Percentiles rank a stretch among this genome's conserved stretches.
Conservation (phyloP, 2,329 filamentous ascomycete genomes). For the Tympanopsis confertula region DNA sequence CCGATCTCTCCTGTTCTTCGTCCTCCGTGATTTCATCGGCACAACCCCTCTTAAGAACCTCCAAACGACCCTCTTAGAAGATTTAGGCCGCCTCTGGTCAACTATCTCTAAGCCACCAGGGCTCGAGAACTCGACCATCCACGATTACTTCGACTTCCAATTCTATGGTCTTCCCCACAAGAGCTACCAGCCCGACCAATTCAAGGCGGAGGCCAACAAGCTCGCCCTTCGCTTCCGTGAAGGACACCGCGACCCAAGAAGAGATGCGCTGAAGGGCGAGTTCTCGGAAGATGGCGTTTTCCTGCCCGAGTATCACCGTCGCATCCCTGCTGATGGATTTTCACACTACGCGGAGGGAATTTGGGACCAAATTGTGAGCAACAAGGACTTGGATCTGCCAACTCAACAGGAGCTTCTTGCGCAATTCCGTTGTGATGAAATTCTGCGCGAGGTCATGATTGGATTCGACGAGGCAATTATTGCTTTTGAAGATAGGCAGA, state of each 20-base stretch:
- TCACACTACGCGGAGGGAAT: conserved; percentile 85
- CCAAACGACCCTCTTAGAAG: conserved; percentile 78
- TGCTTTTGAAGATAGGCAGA: conserved; percentile 79
- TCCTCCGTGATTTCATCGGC: conserved; percentile 93
- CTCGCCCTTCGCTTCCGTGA: conserved; percentile 63
- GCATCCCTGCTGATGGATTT: conserved; percentile 95
- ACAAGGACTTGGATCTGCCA: conserved; percentile 92
- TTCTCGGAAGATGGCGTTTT: conserved; percentile 72
- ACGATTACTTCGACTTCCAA: conserved; percentile 97
- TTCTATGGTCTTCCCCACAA: conserved; percentile 95
- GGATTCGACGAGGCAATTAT: conserved; percentile 71
- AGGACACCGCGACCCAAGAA: not conserved
- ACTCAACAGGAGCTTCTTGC: conserved; percentile 94
- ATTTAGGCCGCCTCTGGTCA: conserved; percentile 83
- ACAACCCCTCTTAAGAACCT: conserved; percentile 83
- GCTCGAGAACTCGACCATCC: conserved; percentile 77
- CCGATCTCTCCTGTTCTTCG: conserved; percentile 90
- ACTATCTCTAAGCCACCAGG: conserved; percentile 84
- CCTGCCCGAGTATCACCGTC: conserved; percentile 83
- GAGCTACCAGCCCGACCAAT: conserved; percentile 87
- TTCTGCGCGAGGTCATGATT: conserved; percentile 75
- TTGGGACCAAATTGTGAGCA: conserved; percentile 97
- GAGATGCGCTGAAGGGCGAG: conserved; percentile 51
- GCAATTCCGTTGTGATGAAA: conserved; percentile 96
- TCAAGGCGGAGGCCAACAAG: conserved; percentile 67